A percentile compares a stretch with the other conserved stretches of the same genome.
phyloP scores from a whole-genome alignment of 1,284 basidiomycete genomes.

The Tilletia indica region DNA sequence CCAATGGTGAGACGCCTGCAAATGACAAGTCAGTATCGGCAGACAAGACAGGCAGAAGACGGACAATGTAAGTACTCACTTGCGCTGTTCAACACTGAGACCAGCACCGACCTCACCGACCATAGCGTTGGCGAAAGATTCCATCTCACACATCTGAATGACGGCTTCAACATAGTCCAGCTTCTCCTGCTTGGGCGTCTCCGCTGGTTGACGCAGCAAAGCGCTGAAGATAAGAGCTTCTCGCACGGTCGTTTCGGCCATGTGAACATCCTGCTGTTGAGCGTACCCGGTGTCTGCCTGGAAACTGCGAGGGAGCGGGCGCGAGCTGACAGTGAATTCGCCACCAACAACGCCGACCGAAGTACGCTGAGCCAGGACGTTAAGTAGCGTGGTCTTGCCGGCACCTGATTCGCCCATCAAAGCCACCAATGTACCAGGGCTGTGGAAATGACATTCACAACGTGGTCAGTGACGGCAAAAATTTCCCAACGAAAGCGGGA shows the following conservation, averaged over 20 bases:
- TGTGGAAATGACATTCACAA: not conserved
- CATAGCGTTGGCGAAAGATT: constrained; percentile 18
- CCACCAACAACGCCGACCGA: constrained; percentile 17
- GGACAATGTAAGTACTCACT: not conserved
- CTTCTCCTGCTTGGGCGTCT: constrained; percentile 20
- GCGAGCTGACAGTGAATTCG: constrained; percentile 17
- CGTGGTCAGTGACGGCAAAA: too few species aligned
- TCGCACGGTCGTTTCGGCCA: constrained; percentile 14
- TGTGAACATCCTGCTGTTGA: constrained; percentile 21
- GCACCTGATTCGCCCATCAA: constrained; percentile 52
- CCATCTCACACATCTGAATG: constrained; percentile 20
- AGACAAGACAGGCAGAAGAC: too few species aligned
- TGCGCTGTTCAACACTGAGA: constrained; percentile 19
- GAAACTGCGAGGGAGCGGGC: constrained; percentile 13
- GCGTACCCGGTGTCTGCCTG: constrained; percentile 14
- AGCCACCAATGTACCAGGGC: constrained; percentile 8
- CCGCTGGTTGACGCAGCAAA: constrained; percentile 18
- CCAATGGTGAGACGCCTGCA: constrained; percentile 20
- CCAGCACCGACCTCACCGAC: constrained; percentile 20
- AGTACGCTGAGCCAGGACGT: constrained; percentile 20
- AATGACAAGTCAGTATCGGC: not conserved
- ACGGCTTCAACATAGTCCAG: constrained; percentile 20
- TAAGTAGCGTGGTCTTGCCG: constrained; percentile 17
- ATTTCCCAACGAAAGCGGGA: not conserved
- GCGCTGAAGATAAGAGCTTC: constrained; percentile 20